phyloP scores from a whole-genome alignment of 129 eudicot genomes.

The Flaveria ramosissima region DNA sequence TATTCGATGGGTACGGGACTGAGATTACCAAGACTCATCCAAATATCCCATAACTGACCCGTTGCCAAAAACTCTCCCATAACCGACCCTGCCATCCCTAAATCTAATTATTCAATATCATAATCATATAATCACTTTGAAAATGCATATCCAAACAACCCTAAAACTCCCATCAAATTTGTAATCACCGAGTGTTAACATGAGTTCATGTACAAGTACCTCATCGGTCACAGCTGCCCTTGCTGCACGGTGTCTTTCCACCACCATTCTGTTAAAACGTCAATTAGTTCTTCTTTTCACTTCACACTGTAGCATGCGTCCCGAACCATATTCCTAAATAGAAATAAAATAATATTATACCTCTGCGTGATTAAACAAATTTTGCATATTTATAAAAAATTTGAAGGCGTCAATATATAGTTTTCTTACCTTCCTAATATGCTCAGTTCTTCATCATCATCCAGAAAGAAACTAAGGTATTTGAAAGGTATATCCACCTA shows the following conservation, averaged over 20 bases:
- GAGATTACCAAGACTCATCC: background rate
- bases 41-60: too few species aligned
- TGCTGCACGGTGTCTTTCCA: conserved; percentile 86
- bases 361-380: background rate
- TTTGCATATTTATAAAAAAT: background rate
- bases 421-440: conserved; percentile 59
- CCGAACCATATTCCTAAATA: conserved; percentile 87
- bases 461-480: conserved; percentile 93
- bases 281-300: conserved; percentile 68
- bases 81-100: too few species aligned
- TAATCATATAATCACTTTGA: background rate
- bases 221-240: conserved; percentile 91
- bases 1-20: too few species aligned
- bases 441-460: conserved; percentile 87
- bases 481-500: conserved; percentile 93
- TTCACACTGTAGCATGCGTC: conserved; percentile 95
- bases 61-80: too few species aligned
- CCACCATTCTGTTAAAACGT: conserved; percentile 69
- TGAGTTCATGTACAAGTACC: conserved; percentile 39
- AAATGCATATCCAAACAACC: background rate
- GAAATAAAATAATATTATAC: background rate
- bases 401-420: background rate
- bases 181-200: background rate
- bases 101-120: background rate
- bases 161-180: background rate